Percentiles rank a stretch among this genome's conserved stretches.
Evolutionary conservation across 2,329 filamentous ascomycete genomes (phyloP).

Genomic region (Huntiella decipiens): DNA sequence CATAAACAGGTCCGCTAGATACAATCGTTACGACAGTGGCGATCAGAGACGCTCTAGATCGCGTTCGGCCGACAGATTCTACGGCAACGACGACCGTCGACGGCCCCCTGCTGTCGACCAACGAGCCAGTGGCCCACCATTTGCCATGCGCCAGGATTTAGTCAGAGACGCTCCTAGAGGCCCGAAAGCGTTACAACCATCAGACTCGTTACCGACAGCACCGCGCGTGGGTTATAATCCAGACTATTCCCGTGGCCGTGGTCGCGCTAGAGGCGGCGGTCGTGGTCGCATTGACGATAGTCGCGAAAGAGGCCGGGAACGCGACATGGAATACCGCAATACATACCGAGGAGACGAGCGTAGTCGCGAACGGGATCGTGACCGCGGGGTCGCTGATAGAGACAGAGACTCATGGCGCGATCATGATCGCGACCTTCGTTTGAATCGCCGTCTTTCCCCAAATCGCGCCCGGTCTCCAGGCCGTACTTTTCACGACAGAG

Average conservation of each 20-base stretch:
- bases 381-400: slow-evolving; percentile 20
- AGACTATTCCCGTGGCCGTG: slow-evolving; percentile 37
- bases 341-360: slow-evolving; percentile 36
- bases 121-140: slow-evolving; percentile 35
- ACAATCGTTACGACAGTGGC: slow-evolving; percentile 39
- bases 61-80: slow-evolving; percentile 49
- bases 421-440: slow-evolving; percentile 22
- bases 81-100: slow-evolving; percentile 47
- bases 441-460: slow-evolving; percentile 33
- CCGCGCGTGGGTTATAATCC: slow-evolving; percentile 46
- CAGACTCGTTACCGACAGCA: slow-evolving; percentile 50
- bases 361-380: slow-evolving; percentile 37
- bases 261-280: slow-evolving; percentile 35
- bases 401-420: slow-evolving; percentile 27
- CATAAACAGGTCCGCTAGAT: slow-evolving; percentile 29
- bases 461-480: slow-evolving; percentile 44
- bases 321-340: slow-evolving; percentile 31
- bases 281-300: slow-evolving; percentile 44
- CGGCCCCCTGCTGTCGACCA: slow-evolving; percentile 32
- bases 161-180: slow-evolving; percentile 53
- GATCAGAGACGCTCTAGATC: slow-evolving; percentile 41
- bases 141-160: slow-evolving; percentile 39
- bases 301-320: slow-evolving; percentile 38
- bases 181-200: slow-evolving; percentile 43
- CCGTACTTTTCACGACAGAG: slow-evolving; percentile 43